Evolutionary conservation across 306 rosid genomes (phyloP), one percentile per base, ranked within the genome.

Genomic region (Cajanus cajan): DNA sequence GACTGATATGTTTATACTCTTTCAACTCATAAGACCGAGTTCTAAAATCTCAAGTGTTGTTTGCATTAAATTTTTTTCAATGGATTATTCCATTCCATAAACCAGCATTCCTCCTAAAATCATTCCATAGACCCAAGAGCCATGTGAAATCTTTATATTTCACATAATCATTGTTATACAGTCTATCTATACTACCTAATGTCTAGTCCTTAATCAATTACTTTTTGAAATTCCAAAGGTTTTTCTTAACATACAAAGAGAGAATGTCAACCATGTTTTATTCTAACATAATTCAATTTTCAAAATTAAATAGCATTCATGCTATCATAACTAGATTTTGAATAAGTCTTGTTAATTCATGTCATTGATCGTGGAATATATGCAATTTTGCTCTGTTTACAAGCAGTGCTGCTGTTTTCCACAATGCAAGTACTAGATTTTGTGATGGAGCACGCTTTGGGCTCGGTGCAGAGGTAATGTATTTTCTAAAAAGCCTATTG

Each of bases 381-480:
- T 72, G 21, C 4, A 36, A 59, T 34, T 50, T 25, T 66, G 34
- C 4, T 63, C 18, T 73, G 31, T 73, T 2, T 75, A 48, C 76
- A 63, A 76, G 69, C 86, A 92, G 98, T 51, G 95, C 95, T 81
- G 98, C 96, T 15, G 86, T 92, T 36, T 88, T 91, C 84, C 97
- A 90, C 78, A 94, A 94, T 83, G 95, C 93, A 78, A 92, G 95
- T 74, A 86, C 95, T 22, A 65, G 93, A 51, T 92, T 90, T 73
- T 87, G 90, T 48, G 93, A 91, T 68, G 97, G 96, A 75, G 88
- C 96, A 8, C 97, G 90, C 37, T 92, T 91, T 67, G 96, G 96
- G 36, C 91, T 91, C 39, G 93, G 92, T 14, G 97, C 97, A 77
- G 97, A 90, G 97, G 98, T 90, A 79, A 52, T 72, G 15, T 13